Percentiles rank a stretch among this genome's conserved stretches.
phyloP scores from a whole-genome alignment of 306 rosid species.

The Vigna unguiculata region DNA sequence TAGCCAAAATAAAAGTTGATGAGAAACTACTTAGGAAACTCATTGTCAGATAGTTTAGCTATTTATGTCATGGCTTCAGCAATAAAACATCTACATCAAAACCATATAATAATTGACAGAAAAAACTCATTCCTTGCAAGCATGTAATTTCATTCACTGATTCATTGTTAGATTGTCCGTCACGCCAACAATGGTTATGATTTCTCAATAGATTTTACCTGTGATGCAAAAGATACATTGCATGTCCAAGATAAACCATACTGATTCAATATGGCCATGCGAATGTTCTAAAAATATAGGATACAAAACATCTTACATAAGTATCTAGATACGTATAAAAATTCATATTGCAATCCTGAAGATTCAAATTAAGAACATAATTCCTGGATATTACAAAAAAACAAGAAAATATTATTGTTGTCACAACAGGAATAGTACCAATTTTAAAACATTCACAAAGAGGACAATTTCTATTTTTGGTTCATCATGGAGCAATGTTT shows the following conservation, averaged over 20 bases:
- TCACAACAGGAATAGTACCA: background rate
- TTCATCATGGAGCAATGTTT: background rate
- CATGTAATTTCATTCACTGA: background rate
- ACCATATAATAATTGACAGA: conserved; percentile 1
- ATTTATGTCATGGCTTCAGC: conserved; percentile 3
- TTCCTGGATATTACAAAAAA: no score
- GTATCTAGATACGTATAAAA: no score
- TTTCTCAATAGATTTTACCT: conserved; percentile 13
- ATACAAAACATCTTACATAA: no score
- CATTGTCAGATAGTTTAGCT: conserved; percentile 10
- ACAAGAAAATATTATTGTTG: background rate
- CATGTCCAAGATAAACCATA: background rate
- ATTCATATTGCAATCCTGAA: no score
- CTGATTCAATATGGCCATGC: no score
- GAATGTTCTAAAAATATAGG: no score
- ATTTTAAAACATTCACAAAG: background rate
- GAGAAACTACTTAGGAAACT: conserved; percentile 27
- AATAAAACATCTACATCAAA: background rate
- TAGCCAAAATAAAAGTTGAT: conserved; percentile 6
- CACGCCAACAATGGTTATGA: background rate
- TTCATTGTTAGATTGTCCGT: conserved; percentile 16
- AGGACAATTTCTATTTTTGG: background rate
- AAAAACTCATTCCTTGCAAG: conserved; percentile 21
- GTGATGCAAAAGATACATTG: background rate
- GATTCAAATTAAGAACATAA: no score